Evolutionary conservation across 345 rosid genomes (phyloP), one percentile per base, ranked within the genome.

Genomic region (Boechera stricta): DNA sequence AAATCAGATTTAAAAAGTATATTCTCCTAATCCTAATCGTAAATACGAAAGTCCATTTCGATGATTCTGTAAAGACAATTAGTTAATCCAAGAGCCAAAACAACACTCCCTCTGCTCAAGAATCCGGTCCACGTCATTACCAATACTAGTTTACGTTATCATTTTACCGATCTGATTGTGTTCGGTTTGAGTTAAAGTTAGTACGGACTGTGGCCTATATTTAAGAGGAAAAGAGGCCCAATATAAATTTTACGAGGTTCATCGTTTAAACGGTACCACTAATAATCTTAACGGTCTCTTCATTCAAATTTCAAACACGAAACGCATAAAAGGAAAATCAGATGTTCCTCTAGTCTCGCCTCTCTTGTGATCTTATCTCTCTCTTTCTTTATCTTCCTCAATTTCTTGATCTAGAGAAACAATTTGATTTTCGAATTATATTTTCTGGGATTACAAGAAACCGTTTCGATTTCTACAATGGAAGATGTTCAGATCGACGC

Each of bases 401-500:
- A 2, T 28, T 28, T 28, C 29, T 28, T 28, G 29, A 28, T 28
- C 29, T 28, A 28, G 29, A 28, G 29, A 28, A 28, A 28, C 29
- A 28, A 28, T 28, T 28, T 28, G 29, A 28, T 28, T 28, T 28
- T 28, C 29, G 29, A 2, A 28, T 28, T 28, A 28, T 28, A 28
- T 2, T 12, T 9, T 58, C 55, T 63, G 57, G 39, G 33, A 11
- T 73, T 39, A 1, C 49, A 12, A 41, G 51, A 55, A 18, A 6
- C 29, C 5, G 16, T 32, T 61, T 63, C n/a, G 41, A 36, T 35
- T 63, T 83, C 67, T 35, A 3, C 62, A 13, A 88, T 87, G 91
- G 93, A 86, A 45, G 75, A 75, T 69, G 26, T 54, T 79, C 79
- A 55, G 10, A 84, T 83, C 42, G 42, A 74, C 75, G 55, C 36